Conservation (phyloP, 2,329 filamentous ascomycete genomes). For the Nemania bipapillata region DNA sequence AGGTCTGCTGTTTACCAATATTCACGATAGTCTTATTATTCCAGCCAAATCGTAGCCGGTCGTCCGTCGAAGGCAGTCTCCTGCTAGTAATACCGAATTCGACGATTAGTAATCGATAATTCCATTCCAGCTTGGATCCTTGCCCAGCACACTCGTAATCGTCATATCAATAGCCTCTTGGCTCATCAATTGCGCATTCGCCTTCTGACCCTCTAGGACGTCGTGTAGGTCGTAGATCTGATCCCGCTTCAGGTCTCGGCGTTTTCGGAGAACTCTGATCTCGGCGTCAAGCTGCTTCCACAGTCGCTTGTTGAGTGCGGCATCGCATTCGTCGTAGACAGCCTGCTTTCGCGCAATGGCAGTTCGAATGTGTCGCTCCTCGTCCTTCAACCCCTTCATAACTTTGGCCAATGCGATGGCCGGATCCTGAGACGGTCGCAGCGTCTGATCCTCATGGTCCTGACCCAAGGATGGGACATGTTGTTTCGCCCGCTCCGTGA, state of each 20-base stretch:
- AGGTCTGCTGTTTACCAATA: neutral
- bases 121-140: conserved; percentile 50
- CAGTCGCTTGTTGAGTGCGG: conserved; percentile 71
- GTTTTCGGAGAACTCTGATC: conserved; percentile 70
- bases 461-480: conserved; percentile 44
- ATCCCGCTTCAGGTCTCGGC: conserved; percentile 77
- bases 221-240: conserved; percentile 87
- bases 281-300: conserved; percentile 69
- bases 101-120: conserved; percentile 43
- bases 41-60: neutral
- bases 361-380: conserved; percentile 79
- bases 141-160: conserved; percentile 62
- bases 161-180: conserved; percentile 73
- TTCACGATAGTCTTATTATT: neutral
- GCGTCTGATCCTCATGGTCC: conserved; percentile 65
- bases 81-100: neutral
- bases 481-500: conserved; percentile 69
- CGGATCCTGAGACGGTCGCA: conserved; percentile 75
- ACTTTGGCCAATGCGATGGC: conserved; percentile 81
- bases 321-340: conserved; percentile 73
- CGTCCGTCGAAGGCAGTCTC: neutral
- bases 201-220: conserved; percentile 82
- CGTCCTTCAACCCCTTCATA: conserved; percentile 82
- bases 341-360: conserved; percentile 71
- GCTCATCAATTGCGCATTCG: conserved; percentile 70